Conservation (phyloP, 2,329 filamentous ascomycete genomes). For the Chrysoporthe deuterocubensis region DNA sequence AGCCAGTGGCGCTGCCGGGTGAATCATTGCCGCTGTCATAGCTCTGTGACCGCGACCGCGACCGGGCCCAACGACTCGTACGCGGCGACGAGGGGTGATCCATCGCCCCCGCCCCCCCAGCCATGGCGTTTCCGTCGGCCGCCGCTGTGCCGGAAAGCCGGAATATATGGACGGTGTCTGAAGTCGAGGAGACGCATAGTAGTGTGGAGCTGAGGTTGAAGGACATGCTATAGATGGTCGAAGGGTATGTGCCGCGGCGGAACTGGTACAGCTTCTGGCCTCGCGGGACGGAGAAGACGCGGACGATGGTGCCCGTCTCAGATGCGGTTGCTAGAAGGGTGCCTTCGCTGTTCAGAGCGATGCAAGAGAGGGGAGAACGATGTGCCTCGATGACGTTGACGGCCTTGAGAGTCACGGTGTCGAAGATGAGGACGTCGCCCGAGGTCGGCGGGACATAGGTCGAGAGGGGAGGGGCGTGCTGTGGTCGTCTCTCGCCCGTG, state of each 20-base stretch:
- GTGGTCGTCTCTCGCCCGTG: slow-evolving; percentile 62
- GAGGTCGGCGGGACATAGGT: slow-evolving; percentile 82
- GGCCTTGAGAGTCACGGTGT: slow-evolving; percentile 85
- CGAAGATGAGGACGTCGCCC: slow-evolving; percentile 91
- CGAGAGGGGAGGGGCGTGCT: slow-evolving; percentile 82
- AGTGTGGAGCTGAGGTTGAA: slow-evolving; percentile 95
- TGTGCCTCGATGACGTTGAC: slow-evolving; percentile 96
- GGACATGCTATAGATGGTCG: slow-evolving; percentile 97
- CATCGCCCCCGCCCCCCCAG: slow-evolving; percentile 26
- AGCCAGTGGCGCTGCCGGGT: slow-evolving; percentile 47
- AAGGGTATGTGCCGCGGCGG: slow-evolving; percentile 90
- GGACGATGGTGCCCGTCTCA: slow-evolving; percentile 96
- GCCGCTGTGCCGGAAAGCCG: slow-evolving; percentile 61
- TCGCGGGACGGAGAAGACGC: slow-evolving; percentile 89
- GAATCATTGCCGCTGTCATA: slow-evolving; percentile 62
- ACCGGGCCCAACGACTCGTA: slow-evolving; percentile 57
- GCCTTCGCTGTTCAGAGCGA: slow-evolving; percentile 90
- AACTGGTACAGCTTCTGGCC: slow-evolving; percentile 97
- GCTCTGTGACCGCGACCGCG: slow-evolving; percentile 54
- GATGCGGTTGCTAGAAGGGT: slow-evolving; percentile 92
- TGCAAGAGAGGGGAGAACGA: slow-evolving; percentile 85
- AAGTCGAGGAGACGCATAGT: slow-evolving; percentile 92
- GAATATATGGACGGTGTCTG: slow-evolving; percentile 97
- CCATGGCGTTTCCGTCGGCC: slow-evolving; percentile 46
- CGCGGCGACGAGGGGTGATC: slow-evolving; percentile 44